Percentiles rank a stretch among this genome's conserved stretches.
Evolutionary conservation across 169 alveolate genomes (phyloP).

Genomic region (Cryptosporidium andersoni): DNA sequence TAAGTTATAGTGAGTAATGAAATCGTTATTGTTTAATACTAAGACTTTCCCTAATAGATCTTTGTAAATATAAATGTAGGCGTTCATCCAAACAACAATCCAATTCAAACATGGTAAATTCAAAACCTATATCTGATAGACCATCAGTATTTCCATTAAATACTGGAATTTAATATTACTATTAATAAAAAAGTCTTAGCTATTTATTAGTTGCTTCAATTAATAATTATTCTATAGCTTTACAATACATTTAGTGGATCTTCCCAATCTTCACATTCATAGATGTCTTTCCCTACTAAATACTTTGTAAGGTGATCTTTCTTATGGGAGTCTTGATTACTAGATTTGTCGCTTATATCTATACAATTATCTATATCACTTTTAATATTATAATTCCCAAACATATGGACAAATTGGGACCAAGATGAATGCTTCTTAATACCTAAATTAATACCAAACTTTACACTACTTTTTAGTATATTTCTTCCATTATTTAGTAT

Average conservation of each 20-base stretch:
- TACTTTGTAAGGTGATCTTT: conserved; percentile 1
- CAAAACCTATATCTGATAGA: conserved; percentile 64
- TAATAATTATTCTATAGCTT: not conserved
- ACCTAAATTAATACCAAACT: conserved; percentile 6
- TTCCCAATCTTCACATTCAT: conserved; percentile 65
- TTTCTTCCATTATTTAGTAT: not conserved
- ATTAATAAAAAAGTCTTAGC: not conserved
- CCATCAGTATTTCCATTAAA: conserved; percentile 54
- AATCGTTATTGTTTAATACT: not conserved
- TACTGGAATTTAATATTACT: conserved; percentile 32
- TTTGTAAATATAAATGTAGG: conserved; percentile 5
- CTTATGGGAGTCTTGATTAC: not conserved
- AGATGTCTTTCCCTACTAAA: conserved; percentile 19
- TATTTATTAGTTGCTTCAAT: not conserved
- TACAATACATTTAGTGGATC: conserved; percentile 60
- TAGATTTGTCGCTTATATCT: not conserved
- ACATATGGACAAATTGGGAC: conserved; percentile 29
- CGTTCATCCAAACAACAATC: conserved; percentile 1
- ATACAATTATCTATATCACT: not conserved
- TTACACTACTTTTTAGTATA: conserved; percentile 1
- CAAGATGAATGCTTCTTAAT: conserved; percentile 33
- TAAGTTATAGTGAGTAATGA: conserved; percentile 24
- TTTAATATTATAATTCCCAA: not conserved
- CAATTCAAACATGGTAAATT: conserved; percentile 19
- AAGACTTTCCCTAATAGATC: not conserved